Conservation (phyloP, 805 yeast species). For the Ogataea saltuana region DNA sequence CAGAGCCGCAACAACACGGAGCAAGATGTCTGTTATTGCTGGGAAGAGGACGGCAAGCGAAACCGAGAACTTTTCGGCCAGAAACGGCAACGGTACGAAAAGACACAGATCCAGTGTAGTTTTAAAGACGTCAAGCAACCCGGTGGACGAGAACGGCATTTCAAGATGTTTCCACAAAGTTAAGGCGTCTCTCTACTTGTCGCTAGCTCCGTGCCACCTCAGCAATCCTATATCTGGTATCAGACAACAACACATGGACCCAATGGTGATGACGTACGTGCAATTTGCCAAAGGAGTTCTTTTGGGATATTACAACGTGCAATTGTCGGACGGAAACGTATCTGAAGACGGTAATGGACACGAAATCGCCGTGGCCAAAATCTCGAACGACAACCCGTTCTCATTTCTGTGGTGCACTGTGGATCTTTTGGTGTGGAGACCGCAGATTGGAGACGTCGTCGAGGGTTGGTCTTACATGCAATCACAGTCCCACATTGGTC, state of each 20-base stretch:
- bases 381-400: constrained; percentile 82
- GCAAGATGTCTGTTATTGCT: constrained; percentile 9
- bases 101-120: constrained; percentile 14
- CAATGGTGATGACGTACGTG: constrained; percentile 81
- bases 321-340: constrained; percentile 46
- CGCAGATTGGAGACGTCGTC: constrained; percentile 79
- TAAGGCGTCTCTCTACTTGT: constrained; percentile 67
- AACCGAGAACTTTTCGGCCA: neutral
- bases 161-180: constrained; percentile 71
- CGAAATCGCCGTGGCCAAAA: constrained; percentile 55
- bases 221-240: constrained; percentile 75
- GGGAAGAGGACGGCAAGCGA: constrained; percentile 13
- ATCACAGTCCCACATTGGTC: constrained; percentile 92
- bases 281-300: constrained; percentile 78
- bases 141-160: constrained; percentile 39
- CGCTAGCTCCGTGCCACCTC: constrained; percentile 82
- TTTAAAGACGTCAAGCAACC: constrained; percentile 19
- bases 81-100: constrained; percentile 10
- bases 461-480: constrained; percentile 92
- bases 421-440: constrained; percentile 86
- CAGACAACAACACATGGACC: constrained; percentile 85
- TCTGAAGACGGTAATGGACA: constrained; percentile 41
- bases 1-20: neutral
- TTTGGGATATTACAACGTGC: constrained; percentile 70
- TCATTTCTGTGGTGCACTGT: constrained; percentile 84